A percentile compares a stretch with the other conserved stretches of the same genome.
These are phyloP conservation scores for Pythium phragmitis DNA, from an alignment of 352 stramenopile species.

Conservation along the genomic window DNA sequence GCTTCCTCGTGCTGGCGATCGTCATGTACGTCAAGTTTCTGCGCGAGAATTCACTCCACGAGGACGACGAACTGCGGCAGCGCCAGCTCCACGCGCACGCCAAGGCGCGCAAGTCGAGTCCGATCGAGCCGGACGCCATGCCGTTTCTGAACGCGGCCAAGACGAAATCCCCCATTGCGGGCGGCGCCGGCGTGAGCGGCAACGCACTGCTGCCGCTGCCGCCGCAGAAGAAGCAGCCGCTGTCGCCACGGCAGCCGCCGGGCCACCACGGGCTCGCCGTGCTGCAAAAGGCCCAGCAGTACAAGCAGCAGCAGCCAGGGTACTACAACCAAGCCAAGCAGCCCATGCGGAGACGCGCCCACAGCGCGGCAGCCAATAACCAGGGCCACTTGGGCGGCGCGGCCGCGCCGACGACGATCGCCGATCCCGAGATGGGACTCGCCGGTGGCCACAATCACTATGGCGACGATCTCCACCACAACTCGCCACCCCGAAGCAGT, in stretches of 20 bases:
- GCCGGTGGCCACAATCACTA: slow-evolving; percentile 3
- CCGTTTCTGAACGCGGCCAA: slow-evolving; percentile 61
- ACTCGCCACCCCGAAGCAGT: slow-evolving; percentile 7
- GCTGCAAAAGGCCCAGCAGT: slow-evolving; percentile 45
- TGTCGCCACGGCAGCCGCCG: slow-evolving; percentile 38
- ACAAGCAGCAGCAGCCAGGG: slow-evolving; percentile 41
- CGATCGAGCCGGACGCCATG: slow-evolving; percentile 62
- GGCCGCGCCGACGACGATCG: slow-evolving; percentile 8
- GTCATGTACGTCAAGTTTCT: slow-evolving; percentile 90
- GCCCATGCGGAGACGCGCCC: slow-evolving; percentile 70
- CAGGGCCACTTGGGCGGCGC: slow-evolving; percentile 13
- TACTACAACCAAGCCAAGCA: slow-evolving; percentile 74
- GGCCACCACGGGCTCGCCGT: slow-evolving; percentile 35
- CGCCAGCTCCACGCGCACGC: slow-evolving; percentile 30
- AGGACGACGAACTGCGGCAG: slow-evolving; percentile 48
- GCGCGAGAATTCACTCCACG: slow-evolving; percentile 61
- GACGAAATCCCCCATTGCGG: slow-evolving; percentile 33
- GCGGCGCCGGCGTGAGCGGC: slow-evolving; percentile 11
- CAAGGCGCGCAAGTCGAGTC: slow-evolving; percentile 51
- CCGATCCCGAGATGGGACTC: slow-evolving; percentile 28
- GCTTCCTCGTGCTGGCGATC: slow-evolving; percentile 83
- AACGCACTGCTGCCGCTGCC: slow-evolving; percentile 34
- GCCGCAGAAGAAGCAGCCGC: slow-evolving; percentile 41
- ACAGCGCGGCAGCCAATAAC: slow-evolving; percentile 58
- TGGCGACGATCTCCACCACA: background rate